A percentile compares a stretch with the other conserved stretches of the same genome.
phyloP scores from a whole-genome alignment of 352 stramenopile species.

The Phytophthora sansomeana region DNA sequence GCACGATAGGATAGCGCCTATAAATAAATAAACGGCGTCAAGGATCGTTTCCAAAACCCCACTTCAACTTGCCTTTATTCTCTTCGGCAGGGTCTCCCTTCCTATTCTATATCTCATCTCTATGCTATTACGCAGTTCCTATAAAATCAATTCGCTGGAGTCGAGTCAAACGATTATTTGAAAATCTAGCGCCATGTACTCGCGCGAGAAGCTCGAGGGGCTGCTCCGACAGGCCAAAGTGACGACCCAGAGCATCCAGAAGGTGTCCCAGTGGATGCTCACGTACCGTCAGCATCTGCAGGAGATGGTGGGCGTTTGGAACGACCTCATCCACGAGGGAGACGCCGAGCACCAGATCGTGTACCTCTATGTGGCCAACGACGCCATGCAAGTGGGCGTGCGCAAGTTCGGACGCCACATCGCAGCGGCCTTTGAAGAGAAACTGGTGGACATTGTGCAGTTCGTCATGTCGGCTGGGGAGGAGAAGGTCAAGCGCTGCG shows the following conservation, averaged over 20 bases:
- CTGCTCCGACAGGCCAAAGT: slow-evolving; percentile 76
- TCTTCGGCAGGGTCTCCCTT: neutral
- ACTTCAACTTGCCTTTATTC: slow-evolving; percentile 13
- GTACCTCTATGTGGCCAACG: slow-evolving; percentile 87
- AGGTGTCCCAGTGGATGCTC: slow-evolving; percentile 81
- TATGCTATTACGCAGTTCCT: neutral
- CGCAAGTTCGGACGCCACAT: slow-evolving; percentile 84
- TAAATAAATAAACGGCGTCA: slow-evolving; percentile 15
- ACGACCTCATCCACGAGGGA: slow-evolving; percentile 52
- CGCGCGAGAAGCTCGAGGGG: slow-evolving; percentile 67
- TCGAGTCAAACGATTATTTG: neutral
- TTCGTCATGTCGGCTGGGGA: slow-evolving; percentile 74
- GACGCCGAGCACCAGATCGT: slow-evolving; percentile 82
- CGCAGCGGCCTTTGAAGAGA: slow-evolving; percentile 62
- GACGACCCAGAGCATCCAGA: slow-evolving; percentile 88
- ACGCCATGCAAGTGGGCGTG: slow-evolving; percentile 86
- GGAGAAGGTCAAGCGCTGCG: slow-evolving; percentile 85
- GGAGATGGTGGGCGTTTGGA: slow-evolving; percentile 76
- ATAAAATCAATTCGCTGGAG: neutral
- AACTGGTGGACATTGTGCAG: slow-evolving; percentile 65
- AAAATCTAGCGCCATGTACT: slow-evolving; percentile 38
- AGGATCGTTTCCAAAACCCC: slow-evolving; percentile 8
- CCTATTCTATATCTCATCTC: neutral
- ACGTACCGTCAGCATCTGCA: slow-evolving; percentile 58
- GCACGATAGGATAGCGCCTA: neutral